Conservation (phyloP, 2,329 filamentous ascomycete species). For the Zasmidium angulare region DNA sequence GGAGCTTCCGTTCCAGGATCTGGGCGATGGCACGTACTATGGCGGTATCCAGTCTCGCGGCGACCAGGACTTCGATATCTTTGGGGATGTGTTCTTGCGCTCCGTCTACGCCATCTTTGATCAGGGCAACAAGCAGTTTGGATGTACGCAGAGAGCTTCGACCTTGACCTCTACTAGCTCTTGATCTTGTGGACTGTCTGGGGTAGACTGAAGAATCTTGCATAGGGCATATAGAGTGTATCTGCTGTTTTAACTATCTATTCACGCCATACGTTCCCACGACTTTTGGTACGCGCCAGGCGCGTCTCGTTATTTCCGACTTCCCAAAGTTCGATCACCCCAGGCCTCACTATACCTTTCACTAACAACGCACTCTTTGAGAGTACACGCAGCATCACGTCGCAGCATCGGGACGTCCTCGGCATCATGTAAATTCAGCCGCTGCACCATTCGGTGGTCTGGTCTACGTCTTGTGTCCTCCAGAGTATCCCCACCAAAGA, state of each 20-base stretch:
- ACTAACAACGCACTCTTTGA: too few relatives aligned
- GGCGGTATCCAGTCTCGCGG: constrained; percentile 67
- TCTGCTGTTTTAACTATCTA: too few relatives aligned
- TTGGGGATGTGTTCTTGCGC: constrained; percentile 65
- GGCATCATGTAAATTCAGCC: too few relatives aligned
- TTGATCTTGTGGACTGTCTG: background rate
- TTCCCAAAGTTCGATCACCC: too few relatives aligned
- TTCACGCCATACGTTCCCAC: background rate
- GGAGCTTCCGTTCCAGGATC: constrained; percentile 59
- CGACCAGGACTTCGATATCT: constrained; percentile 59
- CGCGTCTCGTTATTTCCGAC: background rate
- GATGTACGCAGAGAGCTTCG: constrained; percentile 50
- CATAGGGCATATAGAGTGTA: too few relatives aligned
- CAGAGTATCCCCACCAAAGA: too few relatives aligned
- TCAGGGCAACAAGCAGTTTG: constrained; percentile 58
- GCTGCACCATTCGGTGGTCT: too few relatives aligned
- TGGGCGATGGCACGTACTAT: constrained; percentile 57
- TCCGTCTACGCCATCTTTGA: constrained; percentile 66
- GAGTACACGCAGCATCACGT: too few relatives aligned
- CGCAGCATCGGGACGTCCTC: too few relatives aligned
- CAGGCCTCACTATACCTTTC: too few relatives aligned
- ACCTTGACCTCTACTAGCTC: constrained; percentile 7
- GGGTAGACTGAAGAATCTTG: too few relatives aligned
- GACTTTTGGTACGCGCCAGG: background rate
- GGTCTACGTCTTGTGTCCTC: too few relatives aligned